Conservation (phyloP, 2,329 filamentous ascomycete genomes). For the Aspergillus cejpii region DNA sequence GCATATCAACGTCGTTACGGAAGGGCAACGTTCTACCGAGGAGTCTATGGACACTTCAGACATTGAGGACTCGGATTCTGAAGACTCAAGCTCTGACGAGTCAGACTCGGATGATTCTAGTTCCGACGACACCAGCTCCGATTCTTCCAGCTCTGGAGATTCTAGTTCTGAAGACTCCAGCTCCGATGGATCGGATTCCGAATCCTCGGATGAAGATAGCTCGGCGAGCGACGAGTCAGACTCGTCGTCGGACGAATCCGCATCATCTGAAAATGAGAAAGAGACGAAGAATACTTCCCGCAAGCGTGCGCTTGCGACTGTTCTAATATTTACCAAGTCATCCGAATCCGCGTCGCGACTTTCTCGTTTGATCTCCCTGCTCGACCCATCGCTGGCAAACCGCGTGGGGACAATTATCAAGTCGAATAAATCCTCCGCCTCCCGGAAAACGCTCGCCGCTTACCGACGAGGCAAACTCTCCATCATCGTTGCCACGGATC, state of each 20-base stretch:
- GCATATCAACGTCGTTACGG: conserved; percentile 26
- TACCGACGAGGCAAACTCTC: conserved; percentile 59
- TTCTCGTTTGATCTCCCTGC: conserved; percentile 65
- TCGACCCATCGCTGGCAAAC: conserved; percentile 53
- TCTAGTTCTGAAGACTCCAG: conserved; percentile 22
- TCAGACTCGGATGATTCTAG: conserved; percentile 35
- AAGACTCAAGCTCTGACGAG: conserved; percentile 23
- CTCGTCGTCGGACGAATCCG: conserved; percentile 18
- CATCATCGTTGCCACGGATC: conserved; percentile 82
- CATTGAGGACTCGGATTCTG: conserved; percentile 14
- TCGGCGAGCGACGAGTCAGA: conserved; percentile 8
- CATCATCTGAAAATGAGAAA: conserved; percentile 13
- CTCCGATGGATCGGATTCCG: conserved; percentile 13
- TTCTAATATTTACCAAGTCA: conserved; percentile 82
- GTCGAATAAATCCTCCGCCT: conserved; percentile 64
- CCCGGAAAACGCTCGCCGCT: conserved; percentile 60
- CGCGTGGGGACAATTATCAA: conserved; percentile 67
- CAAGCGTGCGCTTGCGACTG: conserved; percentile 36
- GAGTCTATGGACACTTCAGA: conserved; percentile 12
- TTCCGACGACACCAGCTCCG: conserved; percentile 18
- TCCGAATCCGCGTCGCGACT: conserved; percentile 84
- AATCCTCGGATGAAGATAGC: conserved; percentile 18
- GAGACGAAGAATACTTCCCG: conserved; percentile 20
- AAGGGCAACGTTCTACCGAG: conserved; percentile 3
- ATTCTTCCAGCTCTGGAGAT: conserved; percentile 18